These are phyloP conservation scores for Lipomyces mesembrius DNA, from an alignment of 805 yeast genomes.

Conservation along the genomic window DNA sequence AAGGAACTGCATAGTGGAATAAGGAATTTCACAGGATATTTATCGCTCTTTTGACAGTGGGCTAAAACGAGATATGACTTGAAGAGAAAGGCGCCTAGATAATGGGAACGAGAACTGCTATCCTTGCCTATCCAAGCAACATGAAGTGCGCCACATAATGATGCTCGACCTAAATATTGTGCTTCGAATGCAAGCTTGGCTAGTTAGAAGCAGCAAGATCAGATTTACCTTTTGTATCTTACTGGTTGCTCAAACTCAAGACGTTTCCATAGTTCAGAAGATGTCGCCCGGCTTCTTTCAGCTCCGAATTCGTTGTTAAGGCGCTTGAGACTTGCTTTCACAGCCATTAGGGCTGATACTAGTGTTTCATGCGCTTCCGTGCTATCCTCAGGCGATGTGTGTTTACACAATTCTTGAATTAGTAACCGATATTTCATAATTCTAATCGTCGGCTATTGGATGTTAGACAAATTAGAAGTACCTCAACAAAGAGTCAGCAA, in stretches of 20 bases:
- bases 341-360: conserved; percentile 11
- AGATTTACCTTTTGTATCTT: background rate
- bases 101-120: conserved; percentile 20
- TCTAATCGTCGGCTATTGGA: conserved; percentile 28
- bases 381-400: conserved; percentile 27
- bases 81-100: conserved; percentile 32
- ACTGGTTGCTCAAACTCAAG: conserved; percentile 19
- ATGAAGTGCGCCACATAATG: conserved; percentile 35
- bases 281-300: background rate
- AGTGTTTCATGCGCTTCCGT: conserved; percentile 16
- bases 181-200: conserved; percentile 8
- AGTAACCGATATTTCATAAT: conserved; percentile 27
- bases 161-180: conserved; percentile 29
- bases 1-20: conserved; percentile 26
- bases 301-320: conserved; percentile 15
- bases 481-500: background rate
- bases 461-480: background rate
- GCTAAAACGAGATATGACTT: conserved; percentile 33
- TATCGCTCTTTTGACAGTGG: conserved; percentile 9
- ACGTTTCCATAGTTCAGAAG: conserved; percentile 29
- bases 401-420: conserved; percentile 23
- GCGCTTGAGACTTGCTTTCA: conserved; percentile 11
- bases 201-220: background rate
- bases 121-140: conserved; percentile 31
- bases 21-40: conserved; percentile 29